Percentiles rank a stretch among this genome's conserved stretches.
Conservation (phyloP, 148 eudicot species). For the Tetragonia tetragonoides region DNA sequence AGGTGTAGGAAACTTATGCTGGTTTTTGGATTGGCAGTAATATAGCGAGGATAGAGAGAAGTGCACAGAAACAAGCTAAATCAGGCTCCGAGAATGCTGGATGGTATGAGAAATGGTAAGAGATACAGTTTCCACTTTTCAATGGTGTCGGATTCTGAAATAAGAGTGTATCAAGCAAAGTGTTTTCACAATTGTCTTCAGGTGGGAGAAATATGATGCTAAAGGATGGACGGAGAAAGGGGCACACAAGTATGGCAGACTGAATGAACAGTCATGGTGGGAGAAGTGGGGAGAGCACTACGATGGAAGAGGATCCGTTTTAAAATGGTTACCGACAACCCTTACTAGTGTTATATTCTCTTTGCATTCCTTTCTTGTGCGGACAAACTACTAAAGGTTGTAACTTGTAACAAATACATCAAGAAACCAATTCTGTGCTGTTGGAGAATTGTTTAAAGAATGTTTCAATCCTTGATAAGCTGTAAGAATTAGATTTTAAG, state of each 20-base stretch:
- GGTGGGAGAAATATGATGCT: constrained; percentile 99
- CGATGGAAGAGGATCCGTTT: constrained; percentile 96
- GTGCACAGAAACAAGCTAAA: constrained; percentile 98
- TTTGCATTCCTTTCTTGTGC: not conserved
- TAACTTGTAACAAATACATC: not conserved
- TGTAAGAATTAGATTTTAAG: not conserved
- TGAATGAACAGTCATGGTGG: constrained; percentile 99
- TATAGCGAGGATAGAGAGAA: constrained; percentile 89
- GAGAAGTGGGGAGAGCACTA: constrained; percentile 99
- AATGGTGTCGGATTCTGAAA: not conserved
- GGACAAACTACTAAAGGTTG: too few relatives aligned
- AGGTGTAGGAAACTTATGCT: not conserved
- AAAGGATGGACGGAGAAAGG: constrained; percentile 99
- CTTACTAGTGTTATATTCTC: not conserved
- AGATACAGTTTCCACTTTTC: not conserved
- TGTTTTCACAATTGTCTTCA: constrained; percentile 25
- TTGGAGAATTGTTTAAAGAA: not conserved
- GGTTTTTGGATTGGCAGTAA: constrained; percentile 52
- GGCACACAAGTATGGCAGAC: constrained; percentile 92
- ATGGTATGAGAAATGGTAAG: constrained; percentile 98
- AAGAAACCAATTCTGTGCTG: constrained; percentile 4
- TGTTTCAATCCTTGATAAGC: not conserved
- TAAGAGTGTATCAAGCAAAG: not conserved
- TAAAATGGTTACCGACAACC: constrained; percentile 64
- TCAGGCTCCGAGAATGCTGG: constrained; percentile 97